Percentiles rank a stretch among this genome's conserved stretches.
These are phyloP conservation scores for Penicillium steckii DNA, from an alignment of 495 filamentous ascomycete species.

Conservation along the genomic window DNA sequence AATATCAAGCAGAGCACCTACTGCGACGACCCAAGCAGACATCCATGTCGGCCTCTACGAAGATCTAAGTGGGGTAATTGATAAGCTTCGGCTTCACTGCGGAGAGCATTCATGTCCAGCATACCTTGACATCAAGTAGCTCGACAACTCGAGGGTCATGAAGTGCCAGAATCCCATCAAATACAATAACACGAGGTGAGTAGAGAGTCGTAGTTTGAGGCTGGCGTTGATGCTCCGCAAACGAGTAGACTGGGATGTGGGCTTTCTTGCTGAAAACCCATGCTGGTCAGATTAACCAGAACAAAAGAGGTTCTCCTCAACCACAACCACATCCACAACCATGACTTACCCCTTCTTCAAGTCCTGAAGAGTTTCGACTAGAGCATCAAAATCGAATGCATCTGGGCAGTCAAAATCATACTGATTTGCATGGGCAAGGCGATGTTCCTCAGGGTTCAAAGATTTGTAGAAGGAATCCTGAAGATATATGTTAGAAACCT, in stretches of 20 bases:
- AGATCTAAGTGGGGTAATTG: conserved; percentile 56
- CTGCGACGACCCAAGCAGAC: conserved; percentile 89
- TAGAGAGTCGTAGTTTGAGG: conserved; percentile 82
- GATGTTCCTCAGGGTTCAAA: conserved; percentile 69
- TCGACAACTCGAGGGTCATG: conserved; percentile 86
- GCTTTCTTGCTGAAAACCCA: conserved; percentile 70
- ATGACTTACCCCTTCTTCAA: conserved; percentile 81
- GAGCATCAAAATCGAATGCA: conserved; percentile 89
- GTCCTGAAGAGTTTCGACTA: conserved; percentile 78
- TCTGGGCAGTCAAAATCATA: conserved; percentile 95
- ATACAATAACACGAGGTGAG: conserved; percentile 90
- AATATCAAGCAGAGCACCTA: conserved; percentile 39
- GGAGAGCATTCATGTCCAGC: background rate
- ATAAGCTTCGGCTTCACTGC: background rate
- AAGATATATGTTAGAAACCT: conserved; percentile 22
- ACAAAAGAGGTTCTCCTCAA: background rate
- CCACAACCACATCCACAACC: background rate
- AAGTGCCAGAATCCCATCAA: conserved; percentile 94
- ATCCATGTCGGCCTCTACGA: conserved; percentile 94
- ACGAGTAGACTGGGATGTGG: conserved; percentile 93
- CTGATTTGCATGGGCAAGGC: conserved; percentile 78
- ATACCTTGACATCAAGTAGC: conserved; percentile 85
- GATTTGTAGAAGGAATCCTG: conserved; percentile 97
- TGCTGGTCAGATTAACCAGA: conserved; percentile 11
- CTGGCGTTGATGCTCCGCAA: conserved; percentile 83